Conservation (phyloP, 2,329 filamentous ascomycete species). For the Xylaria multiplex region DNA sequence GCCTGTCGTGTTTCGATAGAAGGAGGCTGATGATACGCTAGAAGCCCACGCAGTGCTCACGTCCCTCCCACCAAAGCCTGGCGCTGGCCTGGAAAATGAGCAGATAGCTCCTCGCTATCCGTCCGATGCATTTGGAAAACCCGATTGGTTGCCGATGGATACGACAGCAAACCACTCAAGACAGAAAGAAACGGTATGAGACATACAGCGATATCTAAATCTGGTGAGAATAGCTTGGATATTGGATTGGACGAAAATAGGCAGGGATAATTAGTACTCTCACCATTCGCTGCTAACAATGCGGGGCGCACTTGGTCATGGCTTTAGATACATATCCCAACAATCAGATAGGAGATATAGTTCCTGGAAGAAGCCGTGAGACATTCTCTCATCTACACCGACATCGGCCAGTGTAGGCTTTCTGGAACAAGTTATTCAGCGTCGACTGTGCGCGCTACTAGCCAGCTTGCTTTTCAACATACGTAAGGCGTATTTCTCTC, state of each 20-base stretch:
- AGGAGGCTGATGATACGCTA: constrained; percentile 18
- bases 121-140: constrained; percentile 18
- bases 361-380: background rate
- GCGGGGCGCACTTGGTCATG: background rate
- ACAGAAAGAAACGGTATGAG: constrained; percentile 26
- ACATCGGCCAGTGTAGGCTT: background rate
- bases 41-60: constrained; percentile 3
- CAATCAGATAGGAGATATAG: background rate
- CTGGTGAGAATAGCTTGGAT: constrained; percentile 5
- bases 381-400: background rate
- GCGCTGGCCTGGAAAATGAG: constrained; percentile 10
- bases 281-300: background rate
- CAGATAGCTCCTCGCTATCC: constrained; percentile 13
- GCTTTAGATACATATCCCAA: background rate
- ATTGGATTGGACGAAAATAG: constrained; percentile 9
- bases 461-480: background rate
- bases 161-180: constrained; percentile 20
- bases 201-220: constrained; percentile 24
- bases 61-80: background rate
- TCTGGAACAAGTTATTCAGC: background rate
- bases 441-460: background rate
- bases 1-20: constrained; percentile 4
- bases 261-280: background rate
- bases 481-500: background rate
- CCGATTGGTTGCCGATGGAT: constrained; percentile 26